Percentiles rank a stretch among this genome's conserved stretches.
phyloP scores from a whole-genome alignment of 2,329 filamentous ascomycete genomes.

The Cyclaneusma minus region DNA sequence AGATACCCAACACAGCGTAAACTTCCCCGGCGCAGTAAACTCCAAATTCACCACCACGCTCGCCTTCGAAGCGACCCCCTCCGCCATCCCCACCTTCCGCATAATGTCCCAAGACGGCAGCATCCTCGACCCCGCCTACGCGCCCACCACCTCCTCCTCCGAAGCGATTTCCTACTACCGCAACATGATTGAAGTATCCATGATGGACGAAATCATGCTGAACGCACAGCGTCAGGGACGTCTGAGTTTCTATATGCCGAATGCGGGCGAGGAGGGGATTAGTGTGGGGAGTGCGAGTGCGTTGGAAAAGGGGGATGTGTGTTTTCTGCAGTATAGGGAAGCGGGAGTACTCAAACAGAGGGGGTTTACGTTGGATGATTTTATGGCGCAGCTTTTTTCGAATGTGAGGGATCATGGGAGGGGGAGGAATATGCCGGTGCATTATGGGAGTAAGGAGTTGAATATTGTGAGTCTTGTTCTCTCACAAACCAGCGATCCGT shows the following conservation, averaged over 20 bases:
- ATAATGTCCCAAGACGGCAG: constrained; percentile 79
- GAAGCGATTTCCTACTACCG: constrained; percentile 19
- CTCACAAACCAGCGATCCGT: neutral
- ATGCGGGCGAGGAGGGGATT: constrained; percentile 51
- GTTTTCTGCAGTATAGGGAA: constrained; percentile 92
- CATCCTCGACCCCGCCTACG: constrained; percentile 59
- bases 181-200: constrained; percentile 52
- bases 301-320: constrained; percentile 67
- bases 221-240: constrained; percentile 73
- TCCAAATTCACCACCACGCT: constrained; percentile 78
- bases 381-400: constrained; percentile 91
- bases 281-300: constrained; percentile 80
- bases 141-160: constrained; percentile 29
- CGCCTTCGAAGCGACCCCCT: constrained; percentile 56
- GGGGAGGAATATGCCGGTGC: constrained; percentile 93
- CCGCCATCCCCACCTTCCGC: constrained; percentile 79
- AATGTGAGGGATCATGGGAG: constrained; percentile 66
- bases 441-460: constrained; percentile 74
- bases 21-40: constrained; percentile 93
- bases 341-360: constrained; percentile 81
- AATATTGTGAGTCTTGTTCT: constrained; percentile 50
- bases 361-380: constrained; percentile 73
- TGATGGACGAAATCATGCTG: constrained; percentile 97
- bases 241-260: constrained; percentile 73
- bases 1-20: no score